Percentiles rank a stretch among this genome's conserved stretches.
Conservation (phyloP, 768 basidiomycete species). For the Boletus sp. region DNA sequence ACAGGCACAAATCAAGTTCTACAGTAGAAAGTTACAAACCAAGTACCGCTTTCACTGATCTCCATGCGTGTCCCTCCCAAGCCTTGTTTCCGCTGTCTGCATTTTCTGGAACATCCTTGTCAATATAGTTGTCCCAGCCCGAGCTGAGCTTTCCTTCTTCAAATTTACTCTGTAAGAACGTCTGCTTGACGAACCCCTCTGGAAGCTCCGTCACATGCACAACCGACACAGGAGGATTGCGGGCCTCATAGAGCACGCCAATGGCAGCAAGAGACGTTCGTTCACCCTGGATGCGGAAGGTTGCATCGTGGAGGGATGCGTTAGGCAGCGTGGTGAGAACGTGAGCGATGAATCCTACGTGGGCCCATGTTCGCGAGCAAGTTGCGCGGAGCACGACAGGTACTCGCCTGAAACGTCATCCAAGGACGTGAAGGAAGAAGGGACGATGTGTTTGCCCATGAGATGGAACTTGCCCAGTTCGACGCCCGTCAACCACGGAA, state of each 20-base stretch:
- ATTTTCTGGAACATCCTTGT: constrained; percentile 30
- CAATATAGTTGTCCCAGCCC: constrained; percentile 33
- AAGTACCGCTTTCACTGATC: constrained; percentile 27
- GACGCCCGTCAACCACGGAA: constrained; percentile 31
- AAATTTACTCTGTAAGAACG: constrained; percentile 29
- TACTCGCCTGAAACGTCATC: constrained; percentile 35
- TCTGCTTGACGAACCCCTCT: constrained; percentile 29
- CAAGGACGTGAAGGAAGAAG: constrained; percentile 32
- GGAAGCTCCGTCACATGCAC: constrained; percentile 27
- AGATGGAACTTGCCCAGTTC: constrained; percentile 31
- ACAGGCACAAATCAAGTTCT: background rate
- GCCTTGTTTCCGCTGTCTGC: constrained; percentile 31
- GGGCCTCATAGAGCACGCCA: constrained; percentile 28
- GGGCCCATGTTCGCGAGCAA: constrained; percentile 1
- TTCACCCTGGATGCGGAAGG: constrained; percentile 39
- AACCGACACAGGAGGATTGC: constrained; percentile 19
- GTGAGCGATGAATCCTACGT: constrained; percentile 36
- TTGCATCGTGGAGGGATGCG: constrained; percentile 26
- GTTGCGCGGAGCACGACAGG: background rate
- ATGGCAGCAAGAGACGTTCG: constrained; percentile 26
- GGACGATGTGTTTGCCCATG: constrained; percentile 32
- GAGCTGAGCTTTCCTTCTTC: constrained; percentile 32
- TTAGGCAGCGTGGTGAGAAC: constrained; percentile 32
- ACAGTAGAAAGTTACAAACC: constrained; percentile 18
- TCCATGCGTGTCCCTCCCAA: constrained; percentile 37